Percentiles rank a stretch among this genome's conserved stretches.
These are phyloP conservation scores for Saccharomyces kudriavzevii DNA, from an alignment of 805 yeast genomes.

Conservation along the genomic window DNA sequence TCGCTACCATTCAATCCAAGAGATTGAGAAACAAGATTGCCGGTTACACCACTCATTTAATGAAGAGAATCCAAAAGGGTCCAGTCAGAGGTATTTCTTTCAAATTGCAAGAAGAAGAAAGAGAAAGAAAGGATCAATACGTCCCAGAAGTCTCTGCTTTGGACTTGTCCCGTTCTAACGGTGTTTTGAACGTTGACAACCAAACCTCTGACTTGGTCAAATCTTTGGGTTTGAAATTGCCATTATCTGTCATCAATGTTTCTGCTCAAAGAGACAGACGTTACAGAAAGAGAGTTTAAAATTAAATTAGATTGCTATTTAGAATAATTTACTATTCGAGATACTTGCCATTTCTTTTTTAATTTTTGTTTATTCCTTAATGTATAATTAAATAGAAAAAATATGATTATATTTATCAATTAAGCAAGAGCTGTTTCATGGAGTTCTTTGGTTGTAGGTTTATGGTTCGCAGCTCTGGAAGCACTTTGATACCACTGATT, in stretches of 20 bases:
- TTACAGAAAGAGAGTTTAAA: slow-evolving; percentile 82
- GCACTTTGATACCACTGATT: no score
- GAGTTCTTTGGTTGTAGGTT: background rate
- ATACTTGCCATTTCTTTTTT: background rate
- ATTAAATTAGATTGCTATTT: background rate
- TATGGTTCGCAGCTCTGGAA: background rate
- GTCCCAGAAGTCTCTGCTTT: slow-evolving; percentile 99
- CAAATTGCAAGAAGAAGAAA: slow-evolving; percentile 99
- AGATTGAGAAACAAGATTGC: slow-evolving; percentile 99
- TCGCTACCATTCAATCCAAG: slow-evolving; percentile 98
- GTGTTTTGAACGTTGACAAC: slow-evolving; percentile 92
- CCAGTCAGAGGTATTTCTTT: slow-evolving; percentile 99
- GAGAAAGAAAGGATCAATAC: slow-evolving; percentile 99
- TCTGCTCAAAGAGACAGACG: slow-evolving; percentile 89
- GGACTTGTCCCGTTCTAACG: slow-evolving; percentile 93
- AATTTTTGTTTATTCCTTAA: slow-evolving; percentile 1
- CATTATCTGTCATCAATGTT: slow-evolving; percentile 76
- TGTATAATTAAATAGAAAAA: slow-evolving; percentile 2
- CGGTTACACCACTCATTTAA: slow-evolving; percentile 99
- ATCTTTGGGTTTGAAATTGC: slow-evolving; percentile 84
- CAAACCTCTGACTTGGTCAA: slow-evolving; percentile 94
- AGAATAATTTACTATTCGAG: background rate
- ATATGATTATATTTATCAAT: background rate
- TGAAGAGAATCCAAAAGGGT: slow-evolving; percentile 99
- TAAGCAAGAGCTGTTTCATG: background rate